Base-by-base conservation (phyloP, 768 basidiomycete genomes). In the Auriscalpium microsporum region DNA sequence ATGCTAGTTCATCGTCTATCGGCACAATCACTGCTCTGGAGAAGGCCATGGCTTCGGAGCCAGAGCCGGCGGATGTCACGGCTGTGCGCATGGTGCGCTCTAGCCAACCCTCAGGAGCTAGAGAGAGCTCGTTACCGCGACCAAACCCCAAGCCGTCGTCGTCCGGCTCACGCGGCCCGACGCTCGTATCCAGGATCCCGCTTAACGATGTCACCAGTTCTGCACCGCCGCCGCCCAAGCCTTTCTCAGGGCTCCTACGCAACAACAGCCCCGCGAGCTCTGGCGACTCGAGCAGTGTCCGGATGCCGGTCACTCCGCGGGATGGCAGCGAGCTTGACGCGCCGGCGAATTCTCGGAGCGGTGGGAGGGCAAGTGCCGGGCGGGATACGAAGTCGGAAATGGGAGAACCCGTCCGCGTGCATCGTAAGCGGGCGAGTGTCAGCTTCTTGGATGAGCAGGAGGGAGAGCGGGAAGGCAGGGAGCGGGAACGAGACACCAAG, bases 201-300 rank as follows among this genome's bases (percentile, higher is more conserved):
- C 17, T 23, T 7, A 45, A 38, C 36, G 52, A 35, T 35, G 45
- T 37, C 44, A 42, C 42, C n/a, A 38, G 34, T 14, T 16, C 46
- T 19, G 28, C 48, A 0, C 58, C 64, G 38, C 70, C 71, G 8
- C 70, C 71, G 8, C 63, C 56, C 8, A 79, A 78, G 57, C 87
- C 87, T 7, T 90, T 89, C 65, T 81, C 72, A 7, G 61, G 69
- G 37, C 70, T 63, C 49, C 65, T 67, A 23, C 68, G 72, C 33
- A 73, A 84, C 11, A 78, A 85, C 56, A 90, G 87, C 63, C 89
- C 89, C 11, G 85, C 86, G 11, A 91, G 89, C 65, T 92, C 90
- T 34, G 90, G 90, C 8, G 89, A 86, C 65, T 90, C 89, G 56
- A 91, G 87, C 58, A 87, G 83, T 62, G 86, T 87, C 14, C 74